phyloP scores from a whole-genome alignment of 441 rosid genomes.

The Corymbia citriodora region DNA sequence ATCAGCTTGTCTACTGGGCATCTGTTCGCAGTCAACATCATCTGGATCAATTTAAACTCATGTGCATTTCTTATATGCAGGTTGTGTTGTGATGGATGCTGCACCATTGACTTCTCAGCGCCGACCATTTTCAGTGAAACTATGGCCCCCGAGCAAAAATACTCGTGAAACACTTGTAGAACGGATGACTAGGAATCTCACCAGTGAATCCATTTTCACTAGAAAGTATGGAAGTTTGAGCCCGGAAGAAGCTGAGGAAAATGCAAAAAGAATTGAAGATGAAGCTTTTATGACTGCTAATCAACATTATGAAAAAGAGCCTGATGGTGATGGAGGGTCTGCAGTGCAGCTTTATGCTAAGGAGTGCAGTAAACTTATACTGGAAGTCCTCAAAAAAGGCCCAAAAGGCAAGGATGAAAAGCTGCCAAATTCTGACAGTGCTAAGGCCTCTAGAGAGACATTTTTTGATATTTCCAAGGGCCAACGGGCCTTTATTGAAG shows the following conservation, averaged over 20 bases:
- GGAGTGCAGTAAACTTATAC: slow-evolving; percentile 15
- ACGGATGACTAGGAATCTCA: slow-evolving; percentile 14
- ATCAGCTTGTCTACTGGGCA: neutral
- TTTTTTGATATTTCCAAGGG: slow-evolving; percentile 15
- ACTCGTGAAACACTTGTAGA: slow-evolving; percentile 8
- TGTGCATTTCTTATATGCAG: neutral
- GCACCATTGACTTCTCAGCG: slow-evolving; percentile 6
- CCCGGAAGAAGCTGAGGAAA: slow-evolving; percentile 11
- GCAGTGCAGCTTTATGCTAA: slow-evolving; percentile 19
- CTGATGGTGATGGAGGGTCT: slow-evolving; percentile 20
- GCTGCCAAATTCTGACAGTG: neutral
- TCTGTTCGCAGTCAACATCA: neutral
- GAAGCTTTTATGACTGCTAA: slow-evolving; percentile 10
- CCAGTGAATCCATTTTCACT: slow-evolving; percentile 15
- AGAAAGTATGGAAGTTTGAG: slow-evolving; percentile 17
- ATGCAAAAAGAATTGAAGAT: slow-evolving; percentile 10
- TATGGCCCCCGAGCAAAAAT: slow-evolving; percentile 17
- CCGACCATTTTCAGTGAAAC: slow-evolving; percentile 10
- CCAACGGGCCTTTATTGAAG: slow-evolving; percentile 12
- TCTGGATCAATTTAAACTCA: neutral
- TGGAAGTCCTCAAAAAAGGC: slow-evolving; percentile 14
- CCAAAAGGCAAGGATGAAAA: slow-evolving; percentile 1
- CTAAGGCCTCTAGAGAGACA: neutral
- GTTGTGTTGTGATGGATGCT: slow-evolving; percentile 6
- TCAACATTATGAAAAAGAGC: slow-evolving; percentile 16